A percentile compares a stretch with the other conserved stretches of the same genome.
These are phyloP conservation scores for Serendipita vermifera DNA, from an alignment of 768 basidiomycete genomes.

Conservation along the genomic window DNA sequence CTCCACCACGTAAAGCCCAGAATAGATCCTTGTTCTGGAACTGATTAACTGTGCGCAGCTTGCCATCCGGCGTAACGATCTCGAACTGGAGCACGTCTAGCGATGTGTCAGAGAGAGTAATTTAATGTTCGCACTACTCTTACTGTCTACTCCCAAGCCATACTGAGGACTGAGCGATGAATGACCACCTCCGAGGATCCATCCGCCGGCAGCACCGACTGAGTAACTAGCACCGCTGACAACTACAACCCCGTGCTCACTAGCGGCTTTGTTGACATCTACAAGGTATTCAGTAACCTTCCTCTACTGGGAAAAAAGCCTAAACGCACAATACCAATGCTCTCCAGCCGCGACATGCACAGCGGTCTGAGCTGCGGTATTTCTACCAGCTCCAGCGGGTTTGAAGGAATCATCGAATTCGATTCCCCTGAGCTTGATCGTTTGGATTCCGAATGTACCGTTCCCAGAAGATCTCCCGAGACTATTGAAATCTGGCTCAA, in stretches of 20 bases:
- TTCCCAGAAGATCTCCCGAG: conserved; percentile 29
- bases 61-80: conserved; percentile 12
- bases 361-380: conserved; percentile 15
- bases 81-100: conserved; percentile 11
- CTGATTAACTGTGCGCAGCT: neutral
- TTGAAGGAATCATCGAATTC: conserved; percentile 23
- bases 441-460: conserved; percentile 32
- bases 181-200: conserved; percentile 37
- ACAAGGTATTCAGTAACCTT: conserved; percentile 35
- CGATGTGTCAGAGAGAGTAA: neutral
- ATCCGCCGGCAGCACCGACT: conserved; percentile 38
- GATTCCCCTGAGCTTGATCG: conserved; percentile 30
- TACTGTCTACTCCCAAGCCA: conserved; percentile 27
- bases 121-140: neutral
- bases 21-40: conserved; percentile 11
- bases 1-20: conserved; percentile 14
- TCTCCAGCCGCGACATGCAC: conserved; percentile 15
- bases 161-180: conserved; percentile 28
- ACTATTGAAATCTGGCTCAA: neutral
- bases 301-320: conserved; percentile 20
- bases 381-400: conserved; percentile 23
- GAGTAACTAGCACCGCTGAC: conserved; percentile 34
- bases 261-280: conserved; percentile 30
- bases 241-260: conserved; percentile 29
- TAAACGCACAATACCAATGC: neutral